Percentiles rank a stretch among this genome's conserved stretches.
phyloP scores from a whole-genome alignment of 495 filamentous ascomycete genomes.

The Trichoderma erinaceum region DNA sequence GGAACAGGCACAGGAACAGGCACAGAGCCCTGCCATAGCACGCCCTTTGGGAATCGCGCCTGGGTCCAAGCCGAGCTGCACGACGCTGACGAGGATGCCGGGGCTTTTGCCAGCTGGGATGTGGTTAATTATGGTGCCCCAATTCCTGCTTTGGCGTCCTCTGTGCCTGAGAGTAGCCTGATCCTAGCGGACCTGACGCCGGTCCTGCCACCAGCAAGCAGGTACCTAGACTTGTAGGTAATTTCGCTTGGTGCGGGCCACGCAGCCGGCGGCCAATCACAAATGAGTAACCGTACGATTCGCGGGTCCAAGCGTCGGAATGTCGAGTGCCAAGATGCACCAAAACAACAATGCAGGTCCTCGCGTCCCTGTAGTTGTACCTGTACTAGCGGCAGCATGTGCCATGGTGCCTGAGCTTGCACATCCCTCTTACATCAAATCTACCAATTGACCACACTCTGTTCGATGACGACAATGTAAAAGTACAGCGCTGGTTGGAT shows the following conservation, averaged over 20 bases:
- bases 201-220: background rate
- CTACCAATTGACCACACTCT: no score
- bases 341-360: slow-evolving; percentile 4
- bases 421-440: background rate
- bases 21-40: background rate
- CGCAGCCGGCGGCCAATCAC: background rate
- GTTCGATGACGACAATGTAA: background rate
- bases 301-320: background rate
- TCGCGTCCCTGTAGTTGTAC: background rate
- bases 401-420: no score
- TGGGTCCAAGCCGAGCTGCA: slow-evolving; percentile 9
- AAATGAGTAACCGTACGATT: background rate
- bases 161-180: background rate
- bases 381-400: no score
- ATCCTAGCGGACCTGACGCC: background rate
- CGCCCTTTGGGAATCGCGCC: background rate
- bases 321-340: slow-evolving; percentile 7
- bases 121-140: background rate
- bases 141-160: background rate
- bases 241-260: slow-evolving; percentile 2
- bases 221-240: background rate
- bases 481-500: background rate
- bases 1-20: background rate
- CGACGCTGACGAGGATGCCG: slow-evolving; percentile 1
- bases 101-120: slow-evolving; percentile 7